Evolutionary conservation across 1,139 yeast species (phyloP).

Genomic region (Saccharomyces hybrid): DNA sequence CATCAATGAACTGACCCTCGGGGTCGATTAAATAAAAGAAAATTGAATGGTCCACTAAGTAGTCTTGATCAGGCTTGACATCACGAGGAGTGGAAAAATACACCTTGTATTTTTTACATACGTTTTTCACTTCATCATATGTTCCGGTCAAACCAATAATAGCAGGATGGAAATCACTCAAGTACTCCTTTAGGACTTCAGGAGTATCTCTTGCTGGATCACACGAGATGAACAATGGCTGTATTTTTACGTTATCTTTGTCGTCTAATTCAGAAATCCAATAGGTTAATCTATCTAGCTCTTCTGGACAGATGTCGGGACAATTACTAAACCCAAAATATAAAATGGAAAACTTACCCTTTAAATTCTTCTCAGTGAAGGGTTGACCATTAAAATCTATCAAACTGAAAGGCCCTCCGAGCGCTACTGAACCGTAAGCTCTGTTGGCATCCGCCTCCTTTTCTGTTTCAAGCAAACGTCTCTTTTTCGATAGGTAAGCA

Average conservation of each 20-base stretch:
- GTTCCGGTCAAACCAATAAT: constrained; percentile 88
- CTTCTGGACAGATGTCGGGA: constrained; percentile 98
- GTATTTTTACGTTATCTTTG: constrained; percentile 52
- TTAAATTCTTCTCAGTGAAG: constrained; percentile 70
- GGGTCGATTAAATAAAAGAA: constrained; percentile 95
- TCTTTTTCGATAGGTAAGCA: constrained; percentile 10
- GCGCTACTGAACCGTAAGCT: constrained; percentile 83
- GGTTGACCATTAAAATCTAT: constrained; percentile 60
- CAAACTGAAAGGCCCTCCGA: constrained; percentile 82
- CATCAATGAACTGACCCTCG: constrained; percentile 91
- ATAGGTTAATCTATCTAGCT: constrained; percentile 78
- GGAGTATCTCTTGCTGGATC: constrained; percentile 94
- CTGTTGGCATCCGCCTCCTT: constrained; percentile 76
- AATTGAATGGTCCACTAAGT: constrained; percentile 91
- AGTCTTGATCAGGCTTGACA: constrained; percentile 61
- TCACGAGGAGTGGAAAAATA: constrained; percentile 79
- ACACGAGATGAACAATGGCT: constrained; percentile 88
- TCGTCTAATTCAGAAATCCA: constrained; percentile 61
- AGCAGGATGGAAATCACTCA: constrained; percentile 79
- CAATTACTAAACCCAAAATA: constrained; percentile 96
- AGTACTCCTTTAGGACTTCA: constrained; percentile 66
- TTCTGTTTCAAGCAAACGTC: constrained; percentile 45
- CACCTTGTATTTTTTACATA: constrained; percentile 83
- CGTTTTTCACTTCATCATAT: constrained; percentile 71
- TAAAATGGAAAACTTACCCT: constrained; percentile 68